Evolutionary conservation across 352 stramenopile species (phyloP), one percentile per base, ranked within the genome.

Genomic region (Globisporangium paddicum): DNA sequence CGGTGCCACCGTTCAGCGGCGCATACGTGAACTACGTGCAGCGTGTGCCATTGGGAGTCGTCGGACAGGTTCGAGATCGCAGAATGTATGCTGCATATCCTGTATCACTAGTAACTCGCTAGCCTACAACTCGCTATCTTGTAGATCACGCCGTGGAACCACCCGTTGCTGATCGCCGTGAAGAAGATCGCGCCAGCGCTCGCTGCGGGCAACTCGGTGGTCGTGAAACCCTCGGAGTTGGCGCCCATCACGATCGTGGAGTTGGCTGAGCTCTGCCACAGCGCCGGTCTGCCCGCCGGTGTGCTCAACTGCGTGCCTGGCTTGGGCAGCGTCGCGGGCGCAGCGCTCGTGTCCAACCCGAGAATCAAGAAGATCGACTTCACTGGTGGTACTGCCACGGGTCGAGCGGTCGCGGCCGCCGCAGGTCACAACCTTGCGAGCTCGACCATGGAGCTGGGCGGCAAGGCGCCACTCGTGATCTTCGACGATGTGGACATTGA

Each of bases 151-250:
- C 82, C 85, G 28, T 95, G 73, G 67, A 94, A 94, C 65, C 87
- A 93, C 44, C 86, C 86, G 38, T 56, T 93, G 59, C 66, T 95
- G 26, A 93, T 95, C 55, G 70, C 83, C 23, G 64, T 81, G 35
- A 94, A 89, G 72, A 92, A 91, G 64, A 63, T 82, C 40, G 71
- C 73, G 9, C 73, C 73, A 18, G 75, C 74, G 21, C 65, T 96
- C 16, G 87, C 87, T 5, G 79, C 78, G 0, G 87, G 87, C 25
- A 95, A 89, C 58, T 82, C 78, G 9, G 67, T 93, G 16, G 84
- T 96, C n/a, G 66, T 96, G 23, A 96, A 96, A 61, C 84, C 87
- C 23, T 93, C 86, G 9, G 87, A 96, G 66, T 58, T 93, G 13
- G 77, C 87, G 14, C 86, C 85, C 23, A 68, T 86, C 26, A 86